phyloP scores from a whole-genome alignment of 2,329 filamentous ascomycete genomes.

The Talaromyces piceae region DNA sequence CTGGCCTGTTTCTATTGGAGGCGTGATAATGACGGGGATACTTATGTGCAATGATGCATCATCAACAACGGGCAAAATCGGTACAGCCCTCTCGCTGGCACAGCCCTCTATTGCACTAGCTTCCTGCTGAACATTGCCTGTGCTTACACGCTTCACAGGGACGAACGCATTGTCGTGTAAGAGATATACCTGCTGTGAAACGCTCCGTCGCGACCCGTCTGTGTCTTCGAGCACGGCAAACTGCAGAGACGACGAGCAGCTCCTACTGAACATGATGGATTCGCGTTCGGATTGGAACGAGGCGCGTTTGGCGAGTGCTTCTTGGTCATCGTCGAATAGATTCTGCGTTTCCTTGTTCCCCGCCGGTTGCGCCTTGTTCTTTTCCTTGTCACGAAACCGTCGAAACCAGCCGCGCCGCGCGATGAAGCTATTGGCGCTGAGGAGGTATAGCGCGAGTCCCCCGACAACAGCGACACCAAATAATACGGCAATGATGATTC shows the following conservation, averaged over 20 bases:
- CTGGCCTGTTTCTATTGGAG: slow-evolving; percentile 5
- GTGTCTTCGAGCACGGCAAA: slow-evolving; percentile 17
- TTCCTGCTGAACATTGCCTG: slow-evolving; percentile 1
- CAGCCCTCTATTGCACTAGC: background rate
- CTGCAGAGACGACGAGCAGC: slow-evolving; percentile 18
- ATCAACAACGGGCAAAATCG: slow-evolving; percentile 3
- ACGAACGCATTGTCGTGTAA: slow-evolving; percentile 6
- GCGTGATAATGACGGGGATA: slow-evolving; percentile 10
- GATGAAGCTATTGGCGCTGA: slow-evolving; percentile 10
- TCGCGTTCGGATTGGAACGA: slow-evolving; percentile 18
- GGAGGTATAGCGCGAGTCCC: slow-evolving; percentile 2
- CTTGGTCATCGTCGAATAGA: slow-evolving; percentile 7
- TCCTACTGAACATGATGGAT: slow-evolving; percentile 24
- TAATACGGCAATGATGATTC: slow-evolving; percentile 7
- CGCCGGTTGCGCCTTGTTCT: background rate
- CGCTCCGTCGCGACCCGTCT: slow-evolving; percentile 2
- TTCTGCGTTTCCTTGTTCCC: background rate
- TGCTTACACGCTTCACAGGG: slow-evolving; percentile 6
- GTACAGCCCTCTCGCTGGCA: background rate
- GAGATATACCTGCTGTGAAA: slow-evolving; percentile 9
- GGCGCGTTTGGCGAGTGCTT: slow-evolving; percentile 9
- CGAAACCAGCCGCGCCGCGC: slow-evolving; percentile 10
- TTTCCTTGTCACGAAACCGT: slow-evolving; percentile 1
- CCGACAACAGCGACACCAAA: background rate
- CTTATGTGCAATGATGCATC: background rate